These are phyloP conservation scores for Apocynum venetum DNA, from an alignment of 257 asterid species.

Conservation along the genomic window DNA sequence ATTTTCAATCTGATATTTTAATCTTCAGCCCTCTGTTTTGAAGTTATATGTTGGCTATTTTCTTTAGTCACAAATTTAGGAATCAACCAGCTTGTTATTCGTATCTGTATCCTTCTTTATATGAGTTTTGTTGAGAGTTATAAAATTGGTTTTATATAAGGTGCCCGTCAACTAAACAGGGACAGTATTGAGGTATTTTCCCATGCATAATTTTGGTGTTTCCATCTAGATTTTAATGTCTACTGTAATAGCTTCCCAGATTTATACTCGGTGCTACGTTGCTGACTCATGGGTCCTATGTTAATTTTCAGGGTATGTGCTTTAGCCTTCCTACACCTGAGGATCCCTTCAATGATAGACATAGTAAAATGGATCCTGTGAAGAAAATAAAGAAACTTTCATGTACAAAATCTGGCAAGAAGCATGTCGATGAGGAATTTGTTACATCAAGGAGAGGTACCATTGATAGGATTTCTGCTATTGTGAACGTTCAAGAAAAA, in stretches of 20 bases:
- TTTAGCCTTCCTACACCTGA: constrained; percentile 78
- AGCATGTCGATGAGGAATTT: constrained; percentile 26
- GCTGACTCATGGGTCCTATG: constrained; percentile 4
- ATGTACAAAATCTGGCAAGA: constrained; percentile 29
- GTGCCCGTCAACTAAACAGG: neutral
- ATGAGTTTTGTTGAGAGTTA: neutral
- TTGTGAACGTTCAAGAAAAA: constrained; percentile 11
- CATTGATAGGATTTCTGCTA: neutral
- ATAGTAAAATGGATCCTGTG: constrained; percentile 31
- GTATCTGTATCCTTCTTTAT: neutral
- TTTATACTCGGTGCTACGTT: neutral
- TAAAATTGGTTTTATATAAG: neutral
- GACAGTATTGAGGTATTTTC: neutral
- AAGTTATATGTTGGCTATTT: neutral
- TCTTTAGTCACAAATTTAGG: neutral
- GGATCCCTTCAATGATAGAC: constrained; percentile 75
- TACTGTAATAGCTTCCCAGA: neutral
- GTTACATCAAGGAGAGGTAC: constrained; percentile 13
- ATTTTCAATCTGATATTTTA: neutral
- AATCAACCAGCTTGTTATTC: neutral
- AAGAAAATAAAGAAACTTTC: constrained; percentile 38
- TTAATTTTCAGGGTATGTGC: constrained; percentile 79
- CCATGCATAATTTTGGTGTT: neutral
- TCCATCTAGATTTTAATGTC: neutral
- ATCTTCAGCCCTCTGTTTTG: neutral